phyloP scores from a whole-genome alignment of 2,329 filamentous ascomycete species.

The Hypoxylon sp. region DNA sequence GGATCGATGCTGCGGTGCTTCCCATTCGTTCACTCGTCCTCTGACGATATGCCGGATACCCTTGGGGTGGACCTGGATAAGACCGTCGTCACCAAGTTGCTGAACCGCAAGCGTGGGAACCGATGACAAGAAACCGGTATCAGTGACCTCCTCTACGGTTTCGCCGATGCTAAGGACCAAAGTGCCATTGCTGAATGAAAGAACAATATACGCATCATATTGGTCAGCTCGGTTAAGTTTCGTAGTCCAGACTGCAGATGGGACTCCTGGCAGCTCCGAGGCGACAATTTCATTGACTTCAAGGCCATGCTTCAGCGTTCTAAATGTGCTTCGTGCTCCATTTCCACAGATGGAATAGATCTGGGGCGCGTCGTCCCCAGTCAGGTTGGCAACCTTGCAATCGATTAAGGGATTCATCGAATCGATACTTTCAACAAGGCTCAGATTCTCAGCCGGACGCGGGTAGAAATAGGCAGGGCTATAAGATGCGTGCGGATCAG shows the following conservation, averaged over 20 bases:
- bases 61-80: conserved; percentile 95
- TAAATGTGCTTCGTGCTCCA: conserved; percentile 87
- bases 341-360: conserved; percentile 93
- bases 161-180: conserved; percentile 95
- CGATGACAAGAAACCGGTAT: conserved; percentile 89
- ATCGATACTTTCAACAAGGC: conserved; percentile 82
- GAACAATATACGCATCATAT: conserved; percentile 93
- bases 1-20: conserved; percentile 88
- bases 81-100: conserved; percentile 89
- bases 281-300: conserved; percentile 97
- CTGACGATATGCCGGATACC: conserved; percentile 88
- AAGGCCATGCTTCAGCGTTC: conserved; percentile 89
- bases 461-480: conserved; percentile 86
- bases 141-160: conserved; percentile 93
- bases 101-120: conserved; percentile 92
- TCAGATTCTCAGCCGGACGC: conserved; percentile 80
- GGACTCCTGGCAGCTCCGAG: conserved; percentile 87
- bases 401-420: conserved; percentile 92
- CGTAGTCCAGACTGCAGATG: conserved; percentile 93
- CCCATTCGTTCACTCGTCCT: conserved; percentile 89
- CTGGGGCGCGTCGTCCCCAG: conserved; percentile 92
- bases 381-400: conserved; percentile 89
- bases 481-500: conserved; percentile 75
- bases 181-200: conserved; percentile 90
- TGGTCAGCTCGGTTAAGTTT: conserved; percentile 83